These are phyloP conservation scores for Naganishia onofrii DNA, from an alignment of 768 basidiomycete species.

Conservation along the genomic window DNA sequence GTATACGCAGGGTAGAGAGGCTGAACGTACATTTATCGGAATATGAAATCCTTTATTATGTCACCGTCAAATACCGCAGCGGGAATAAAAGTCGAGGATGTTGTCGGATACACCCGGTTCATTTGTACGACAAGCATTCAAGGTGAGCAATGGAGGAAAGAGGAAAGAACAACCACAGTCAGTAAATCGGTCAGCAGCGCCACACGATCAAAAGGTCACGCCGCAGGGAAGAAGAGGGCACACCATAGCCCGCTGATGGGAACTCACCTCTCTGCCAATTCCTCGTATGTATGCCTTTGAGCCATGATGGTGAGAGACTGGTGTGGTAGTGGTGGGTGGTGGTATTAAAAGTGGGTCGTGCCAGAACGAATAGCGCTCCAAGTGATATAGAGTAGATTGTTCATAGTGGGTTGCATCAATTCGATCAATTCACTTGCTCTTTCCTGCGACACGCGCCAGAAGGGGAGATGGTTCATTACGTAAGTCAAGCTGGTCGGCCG, in stretches of 20 bases:
- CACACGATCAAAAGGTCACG: background rate
- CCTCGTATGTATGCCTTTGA: slow-evolving; percentile 40
- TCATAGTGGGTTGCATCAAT: too few relatives aligned
- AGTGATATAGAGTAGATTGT: too few relatives aligned
- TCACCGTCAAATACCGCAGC: background rate
- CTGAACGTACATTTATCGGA: slow-evolving; percentile 48
- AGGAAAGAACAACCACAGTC: background rate
- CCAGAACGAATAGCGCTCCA: too few relatives aligned
- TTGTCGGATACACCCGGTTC: slow-evolving; percentile 7
- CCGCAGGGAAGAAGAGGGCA: background rate
- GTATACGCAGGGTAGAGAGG: background rate
- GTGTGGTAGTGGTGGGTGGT: background rate
- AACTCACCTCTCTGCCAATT: slow-evolving; percentile 48
- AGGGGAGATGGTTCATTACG: too few relatives aligned
- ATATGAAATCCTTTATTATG: slow-evolving; percentile 48
- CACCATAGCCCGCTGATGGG: too few relatives aligned
- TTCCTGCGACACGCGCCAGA: too few relatives aligned
- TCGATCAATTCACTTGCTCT: too few relatives aligned
- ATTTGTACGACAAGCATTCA: background rate
- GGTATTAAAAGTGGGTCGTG: too few relatives aligned
- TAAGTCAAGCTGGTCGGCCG: too few relatives aligned
- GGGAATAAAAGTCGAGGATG: background rate
- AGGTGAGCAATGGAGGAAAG: background rate
- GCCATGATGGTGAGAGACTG: slow-evolving; percentile 8
- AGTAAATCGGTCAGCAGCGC: background rate